These are phyloP conservation scores for Thelonectria discophora DNA, from an alignment of 2,329 filamentous ascomycete species.

Conservation along the genomic window DNA sequence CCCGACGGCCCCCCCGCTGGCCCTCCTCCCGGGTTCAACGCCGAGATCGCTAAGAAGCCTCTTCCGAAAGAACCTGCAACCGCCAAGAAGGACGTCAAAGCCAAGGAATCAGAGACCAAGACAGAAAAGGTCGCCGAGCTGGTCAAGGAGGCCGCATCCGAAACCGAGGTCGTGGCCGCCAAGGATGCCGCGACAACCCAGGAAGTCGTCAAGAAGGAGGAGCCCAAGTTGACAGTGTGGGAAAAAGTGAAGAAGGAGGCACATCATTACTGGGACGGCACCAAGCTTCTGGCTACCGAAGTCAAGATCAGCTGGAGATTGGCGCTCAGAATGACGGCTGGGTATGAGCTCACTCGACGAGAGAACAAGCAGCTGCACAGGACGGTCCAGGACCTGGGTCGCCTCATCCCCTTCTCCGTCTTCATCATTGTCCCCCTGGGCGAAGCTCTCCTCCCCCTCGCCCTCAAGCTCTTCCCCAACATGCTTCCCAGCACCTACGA, in stretches of 20 bases:
- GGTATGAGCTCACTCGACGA: conserved; percentile 93
- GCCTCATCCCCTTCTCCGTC: conserved; percentile 93
- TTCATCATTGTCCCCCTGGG: conserved; percentile 98
- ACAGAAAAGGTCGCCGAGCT: conserved; percentile 15
- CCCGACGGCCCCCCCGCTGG: conserved; percentile 61
- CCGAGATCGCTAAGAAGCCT: conserved; percentile 89
- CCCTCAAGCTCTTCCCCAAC: conserved; percentile 95
- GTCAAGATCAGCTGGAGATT: conserved; percentile 91
- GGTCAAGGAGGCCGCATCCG: conserved; percentile 41
- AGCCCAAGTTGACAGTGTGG: conserved; percentile 86
- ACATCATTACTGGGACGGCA: conserved; percentile 98
- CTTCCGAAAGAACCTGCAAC: conserved; percentile 65
- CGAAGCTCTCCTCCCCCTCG: conserved; percentile 89
- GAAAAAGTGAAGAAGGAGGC: conserved; percentile 96
- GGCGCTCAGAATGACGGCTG: conserved; percentile 96
- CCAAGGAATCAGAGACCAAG: conserved; percentile 32
- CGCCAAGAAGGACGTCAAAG: conserved; percentile 44
- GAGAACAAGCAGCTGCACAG: conserved; percentile 92
- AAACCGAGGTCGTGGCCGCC: conserved; percentile 43
- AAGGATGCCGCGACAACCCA: conserved; percentile 51
- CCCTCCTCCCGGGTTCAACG: conserved; percentile 89
- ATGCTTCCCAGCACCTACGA: conserved; percentile 97
- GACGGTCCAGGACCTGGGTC: conserved; percentile 92
- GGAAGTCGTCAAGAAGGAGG: conserved; percentile 68
- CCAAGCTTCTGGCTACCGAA: conserved; percentile 91